Percentiles rank a stretch among this genome's conserved stretches.
phyloP scores from a whole-genome alignment of 805 yeast genomes.

The Metschnikowia anglica region DNA sequence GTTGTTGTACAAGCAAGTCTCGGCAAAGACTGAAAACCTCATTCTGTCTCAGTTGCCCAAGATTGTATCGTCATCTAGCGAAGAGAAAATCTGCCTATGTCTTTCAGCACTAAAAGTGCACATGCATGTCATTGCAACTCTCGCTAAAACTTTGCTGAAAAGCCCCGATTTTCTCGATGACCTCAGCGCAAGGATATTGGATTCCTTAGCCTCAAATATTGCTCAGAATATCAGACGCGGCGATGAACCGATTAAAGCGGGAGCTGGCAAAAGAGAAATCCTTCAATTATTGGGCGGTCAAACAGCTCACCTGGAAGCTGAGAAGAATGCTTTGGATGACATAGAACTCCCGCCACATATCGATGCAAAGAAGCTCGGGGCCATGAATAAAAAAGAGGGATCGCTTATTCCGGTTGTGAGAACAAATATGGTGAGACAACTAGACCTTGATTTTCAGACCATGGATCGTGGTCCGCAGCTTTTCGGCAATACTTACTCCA shows the following conservation, averaged over 20 bases:
- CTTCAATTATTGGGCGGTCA: slow-evolving; percentile 11
- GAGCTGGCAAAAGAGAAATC: slow-evolving; percentile 16
- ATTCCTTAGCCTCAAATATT: not conserved
- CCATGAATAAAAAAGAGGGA: slow-evolving; percentile 5
- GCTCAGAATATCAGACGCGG: not conserved
- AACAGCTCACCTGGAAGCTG: slow-evolving; percentile 5
- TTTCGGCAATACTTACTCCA: slow-evolving; percentile 21
- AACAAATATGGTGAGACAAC: not conserved
- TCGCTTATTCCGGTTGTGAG: not conserved
- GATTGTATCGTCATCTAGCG: slow-evolving; percentile 31
- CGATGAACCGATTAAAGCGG: slow-evolving; percentile 1
- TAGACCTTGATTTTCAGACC: slow-evolving; percentile 11
- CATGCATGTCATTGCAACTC: slow-evolving; percentile 17
- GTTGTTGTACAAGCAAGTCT: slow-evolving; percentile 18
- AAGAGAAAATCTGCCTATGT: slow-evolving; percentile 30
- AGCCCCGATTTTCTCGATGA: not conserved
- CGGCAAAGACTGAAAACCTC: slow-evolving; percentile 28
- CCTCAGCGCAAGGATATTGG: slow-evolving; percentile 1
- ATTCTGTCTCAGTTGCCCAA: slow-evolving; percentile 27
- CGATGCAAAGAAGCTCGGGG: slow-evolving; percentile 31
- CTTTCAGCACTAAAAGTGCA: slow-evolving; percentile 34
- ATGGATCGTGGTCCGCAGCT: slow-evolving; percentile 4
- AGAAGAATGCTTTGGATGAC: slow-evolving; percentile 30
- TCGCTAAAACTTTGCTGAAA: slow-evolving; percentile 12
- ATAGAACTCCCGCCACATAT: slow-evolving; percentile 40